These are phyloP conservation scores for Prunus kanzakura DNA, from an alignment of 306 rosid species.

Conservation along the genomic window DNA sequence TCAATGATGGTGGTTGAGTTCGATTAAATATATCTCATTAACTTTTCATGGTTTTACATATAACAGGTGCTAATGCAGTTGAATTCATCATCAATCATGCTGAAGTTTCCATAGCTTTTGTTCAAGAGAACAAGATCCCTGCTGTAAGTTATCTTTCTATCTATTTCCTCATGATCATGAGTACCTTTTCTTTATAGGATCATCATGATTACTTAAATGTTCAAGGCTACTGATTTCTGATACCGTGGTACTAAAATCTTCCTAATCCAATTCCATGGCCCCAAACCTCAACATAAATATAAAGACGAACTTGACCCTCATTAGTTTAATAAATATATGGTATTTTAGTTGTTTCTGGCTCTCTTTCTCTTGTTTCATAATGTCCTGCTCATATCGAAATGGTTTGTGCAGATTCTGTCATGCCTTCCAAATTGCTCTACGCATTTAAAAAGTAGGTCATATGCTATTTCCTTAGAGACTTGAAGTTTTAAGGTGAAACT, in stretches of 20 bases:
- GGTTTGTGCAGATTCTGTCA: slow-evolving; percentile 70
- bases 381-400: slow-evolving; percentile 6
- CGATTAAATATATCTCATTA: not conserved
- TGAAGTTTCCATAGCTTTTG: slow-evolving; percentile 87
- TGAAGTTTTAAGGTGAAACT: slow-evolving; percentile 1
- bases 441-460: slow-evolving; percentile 63
- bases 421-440: slow-evolving; percentile 68
- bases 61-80: slow-evolving; percentile 87
- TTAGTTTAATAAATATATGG: too few relatives aligned
- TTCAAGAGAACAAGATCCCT: slow-evolving; percentile 78
- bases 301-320: too few relatives aligned
- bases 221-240: too few relatives aligned
- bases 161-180: too few relatives aligned
- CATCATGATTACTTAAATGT: too few relatives aligned
- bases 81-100: slow-evolving; percentile 89
- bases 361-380: not conserved
- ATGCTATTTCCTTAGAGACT: slow-evolving; percentile 8
- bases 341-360: not conserved
- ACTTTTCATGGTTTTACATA: slow-evolving; percentile 24
- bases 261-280: too few relatives aligned
- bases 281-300: too few relatives aligned
- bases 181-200: too few relatives aligned
- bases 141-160: slow-evolving; percentile 34
- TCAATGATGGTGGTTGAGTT: not conserved
- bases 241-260: too few relatives aligned